Percentiles rank a stretch among this genome's conserved stretches.
These are phyloP conservation scores for Hordeum vulgare DNA, from an alignment of 176 grass and related monocot species.

Conservation along the genomic window MorexV3_pseudomolecules_assembly NC_058521.1:310183200-310183699, in stretches of 20 bases:
- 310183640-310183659: not conserved
- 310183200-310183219: conserved; percentile 22
- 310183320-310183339: conserved; percentile 25
- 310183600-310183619: no score
- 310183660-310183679: not conserved
- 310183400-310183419: no score
- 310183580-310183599: not conserved
- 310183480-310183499: not conserved
- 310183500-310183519: not conserved
- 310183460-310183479: not conserved
- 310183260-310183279: conserved; percentile 47
- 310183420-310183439: no score
- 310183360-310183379: conserved; percentile 22
- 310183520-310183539: not conserved
- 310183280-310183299: conserved; percentile 21
- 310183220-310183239: conserved; percentile 36
- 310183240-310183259: conserved; percentile 17
- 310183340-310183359: conserved; percentile 39
- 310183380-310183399: conserved; percentile 19
- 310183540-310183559: not conserved
- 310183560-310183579: not conserved
- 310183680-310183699: not conserved
- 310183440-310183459: conserved; percentile 15
- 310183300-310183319: conserved; percentile 37
- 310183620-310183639: no score